These are phyloP conservation scores for Pseudotsuga menziesii DNA, from an alignment of 75 land plant species.

Conservation along the genomic window DNA sequence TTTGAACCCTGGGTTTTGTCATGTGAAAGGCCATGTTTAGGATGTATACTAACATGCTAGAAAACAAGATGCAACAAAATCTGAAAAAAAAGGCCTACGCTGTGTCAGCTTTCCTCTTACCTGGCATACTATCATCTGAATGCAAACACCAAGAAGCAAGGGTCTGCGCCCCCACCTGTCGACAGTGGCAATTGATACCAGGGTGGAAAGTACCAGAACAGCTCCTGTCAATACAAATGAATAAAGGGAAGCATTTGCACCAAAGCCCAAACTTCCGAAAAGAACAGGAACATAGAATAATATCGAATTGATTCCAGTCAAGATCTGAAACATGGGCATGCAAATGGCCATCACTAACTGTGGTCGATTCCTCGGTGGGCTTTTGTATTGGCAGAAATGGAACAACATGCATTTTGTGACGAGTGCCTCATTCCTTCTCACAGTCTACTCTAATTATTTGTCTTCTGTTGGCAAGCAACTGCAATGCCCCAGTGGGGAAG, in stretches of 20 bases:
- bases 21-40: not conserved
- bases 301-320: conserved; percentile 80
- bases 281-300: conserved; percentile 85
- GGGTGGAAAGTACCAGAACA: conserved; percentile 55
- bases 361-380: conserved; percentile 75
- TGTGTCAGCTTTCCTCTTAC: conserved; percentile 13
- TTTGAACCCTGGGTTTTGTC: not conserved
- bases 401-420: too few species aligned
- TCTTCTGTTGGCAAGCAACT: too few species aligned
- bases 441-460: too few species aligned
- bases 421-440: too few species aligned
- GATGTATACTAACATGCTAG: not conserved
- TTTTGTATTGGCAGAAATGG: too few species aligned
- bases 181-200: conserved; percentile 69
- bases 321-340: conserved; percentile 75
- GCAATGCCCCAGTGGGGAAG: too few species aligned
- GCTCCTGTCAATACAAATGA: conserved; percentile 81
- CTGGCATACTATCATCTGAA: conserved; percentile 77
- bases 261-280: conserved; percentile 78
- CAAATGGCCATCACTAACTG: conserved; percentile 77
- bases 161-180: conserved; percentile 58
- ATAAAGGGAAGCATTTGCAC: conserved; percentile 62
- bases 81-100: not conserved
- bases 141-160: conserved; percentile 58
- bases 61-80: not conserved